phyloP scores from a whole-genome alignment of 2,329 filamentous ascomycete species.

The Cladosporium cucumerinum region DNA sequence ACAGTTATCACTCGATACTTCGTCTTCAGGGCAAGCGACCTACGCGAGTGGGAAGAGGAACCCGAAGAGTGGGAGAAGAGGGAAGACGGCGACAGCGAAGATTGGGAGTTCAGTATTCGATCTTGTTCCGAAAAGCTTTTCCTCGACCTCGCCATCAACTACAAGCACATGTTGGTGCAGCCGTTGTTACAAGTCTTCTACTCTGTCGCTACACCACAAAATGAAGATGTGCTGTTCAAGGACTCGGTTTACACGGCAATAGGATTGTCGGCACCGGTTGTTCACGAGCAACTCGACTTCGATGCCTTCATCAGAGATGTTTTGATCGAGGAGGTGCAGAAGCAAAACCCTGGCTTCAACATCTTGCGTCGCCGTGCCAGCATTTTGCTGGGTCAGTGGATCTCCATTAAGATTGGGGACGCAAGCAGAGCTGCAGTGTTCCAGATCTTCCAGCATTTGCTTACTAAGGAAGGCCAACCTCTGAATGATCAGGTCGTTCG shows the following conservation, averaged over 20 bases:
- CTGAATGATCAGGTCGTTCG: constrained; percentile 89
- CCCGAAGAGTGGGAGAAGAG: constrained; percentile 93
- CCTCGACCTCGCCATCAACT: constrained; percentile 83
- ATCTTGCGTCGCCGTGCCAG: constrained; percentile 83
- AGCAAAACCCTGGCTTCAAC: constrained; percentile 64
- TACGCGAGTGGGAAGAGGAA: constrained; percentile 89
- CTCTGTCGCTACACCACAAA: constrained; percentile 63
- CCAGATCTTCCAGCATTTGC: constrained; percentile 81
- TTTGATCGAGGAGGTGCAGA: constrained; percentile 74
- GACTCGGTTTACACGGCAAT: constrained; percentile 94
- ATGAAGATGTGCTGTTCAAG: constrained; percentile 74
- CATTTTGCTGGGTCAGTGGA: constrained; percentile 87
- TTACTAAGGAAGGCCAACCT: constrained; percentile 67
- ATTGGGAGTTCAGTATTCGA: constrained; percentile 88
- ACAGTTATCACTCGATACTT: constrained; percentile 84
- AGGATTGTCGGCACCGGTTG: constrained; percentile 74
- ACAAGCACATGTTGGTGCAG: constrained; percentile 74
- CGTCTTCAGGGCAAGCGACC: constrained; percentile 77
- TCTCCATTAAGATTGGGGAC: constrained; percentile 69
- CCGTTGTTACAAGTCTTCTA: constrained; percentile 81
- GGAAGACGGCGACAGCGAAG: constrained; percentile 79
- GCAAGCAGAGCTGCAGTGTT: constrained; percentile 72
- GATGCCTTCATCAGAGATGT: constrained; percentile 72
- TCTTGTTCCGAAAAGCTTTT: constrained; percentile 93
- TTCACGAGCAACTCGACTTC: constrained; percentile 77